These are phyloP conservation scores for Rhizopogon vulgaris DNA, from an alignment of 768 basidiomycete genomes.

Conservation along the genomic window DNA sequence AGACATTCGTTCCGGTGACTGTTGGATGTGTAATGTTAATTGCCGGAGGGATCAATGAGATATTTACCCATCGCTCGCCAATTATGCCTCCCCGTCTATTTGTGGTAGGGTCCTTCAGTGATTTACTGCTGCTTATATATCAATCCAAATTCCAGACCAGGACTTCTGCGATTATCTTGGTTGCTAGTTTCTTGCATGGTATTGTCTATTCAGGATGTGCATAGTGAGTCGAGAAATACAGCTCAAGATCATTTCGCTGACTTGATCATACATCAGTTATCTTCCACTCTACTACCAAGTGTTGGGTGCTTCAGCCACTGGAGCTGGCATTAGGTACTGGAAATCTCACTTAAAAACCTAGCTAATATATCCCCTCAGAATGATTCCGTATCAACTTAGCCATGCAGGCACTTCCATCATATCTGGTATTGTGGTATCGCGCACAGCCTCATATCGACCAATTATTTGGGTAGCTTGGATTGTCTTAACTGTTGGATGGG, in stretches of 20 bases:
- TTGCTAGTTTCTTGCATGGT: conserved; percentile 58
- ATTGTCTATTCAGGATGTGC: conserved; percentile 49
- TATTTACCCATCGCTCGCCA: conserved; percentile 55
- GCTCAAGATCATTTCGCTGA: not conserved
- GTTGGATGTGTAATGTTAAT: conserved; percentile 53
- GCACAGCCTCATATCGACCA: conserved; percentile 50
- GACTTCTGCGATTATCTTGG: conserved; percentile 57
- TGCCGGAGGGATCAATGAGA: conserved; percentile 50
- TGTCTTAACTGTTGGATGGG: conserved; percentile 56
- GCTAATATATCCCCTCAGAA: conserved; percentile 32
- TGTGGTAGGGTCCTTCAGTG: conserved; percentile 34
- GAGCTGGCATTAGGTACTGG: conserved; percentile 55
- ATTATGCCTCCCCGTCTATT: conserved; percentile 74
- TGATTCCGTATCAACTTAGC: conserved; percentile 70
- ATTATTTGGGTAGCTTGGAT: conserved; percentile 60
- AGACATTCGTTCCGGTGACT: conserved; percentile 58
- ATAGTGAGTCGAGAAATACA: conserved; percentile 15
- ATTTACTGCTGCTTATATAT: not conserved
- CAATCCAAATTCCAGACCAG: conserved; percentile 59
- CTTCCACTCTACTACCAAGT: conserved; percentile 75
- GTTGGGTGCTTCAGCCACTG: conserved; percentile 68
- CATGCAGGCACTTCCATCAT: conserved; percentile 45
- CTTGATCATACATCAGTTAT: conserved; percentile 30
- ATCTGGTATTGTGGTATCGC: conserved; percentile 53
- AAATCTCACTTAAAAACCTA: not conserved